These are phyloP conservation scores for Mallotus repandus DNA, from an alignment of 441 rosid species.

Conservation along the genomic window DNA sequence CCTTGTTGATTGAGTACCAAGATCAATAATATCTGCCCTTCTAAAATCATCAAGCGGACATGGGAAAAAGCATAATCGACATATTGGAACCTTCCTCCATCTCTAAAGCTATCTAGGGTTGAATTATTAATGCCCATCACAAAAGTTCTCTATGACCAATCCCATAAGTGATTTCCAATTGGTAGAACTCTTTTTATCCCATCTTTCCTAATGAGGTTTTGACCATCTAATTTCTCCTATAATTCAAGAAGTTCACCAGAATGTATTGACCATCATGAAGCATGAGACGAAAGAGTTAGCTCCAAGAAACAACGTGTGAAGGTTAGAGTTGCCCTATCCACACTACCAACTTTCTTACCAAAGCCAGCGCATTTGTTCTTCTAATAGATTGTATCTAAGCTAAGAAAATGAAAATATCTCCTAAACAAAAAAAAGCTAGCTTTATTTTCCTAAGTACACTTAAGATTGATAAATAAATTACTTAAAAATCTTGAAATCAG, in stretches of 20 bases:
- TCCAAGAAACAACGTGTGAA: too few relatives aligned
- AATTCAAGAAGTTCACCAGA: slow-evolving; percentile 57
- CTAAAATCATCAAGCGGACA: slow-evolving; percentile 63
- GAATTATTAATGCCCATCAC: slow-evolving; percentile 90
- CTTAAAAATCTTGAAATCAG: too few relatives aligned
- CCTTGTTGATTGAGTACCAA: slow-evolving; percentile 91
- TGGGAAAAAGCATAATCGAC: slow-evolving; percentile 72
- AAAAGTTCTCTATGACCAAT: slow-evolving; percentile 66
- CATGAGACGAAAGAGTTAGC: too few relatives aligned
- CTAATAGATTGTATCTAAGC: too few relatives aligned
- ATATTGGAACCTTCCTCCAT: slow-evolving; percentile 73
- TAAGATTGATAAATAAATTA: too few relatives aligned
- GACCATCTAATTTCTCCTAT: slow-evolving; percentile 85
- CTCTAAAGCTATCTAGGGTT: slow-evolving; percentile 96
- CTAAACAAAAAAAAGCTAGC: too few relatives aligned
- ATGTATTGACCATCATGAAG: too few relatives aligned
- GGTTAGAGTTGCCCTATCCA: too few relatives aligned
- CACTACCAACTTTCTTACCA: too few relatives aligned
- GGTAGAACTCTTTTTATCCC: slow-evolving; percentile 83
- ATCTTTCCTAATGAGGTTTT: slow-evolving; percentile 63
- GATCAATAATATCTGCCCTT: slow-evolving; percentile 87
- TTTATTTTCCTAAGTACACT: too few relatives aligned
- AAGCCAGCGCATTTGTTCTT: too few relatives aligned
- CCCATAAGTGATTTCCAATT: slow-evolving; percentile 65
- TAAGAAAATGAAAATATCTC: too few relatives aligned